These are phyloP conservation scores for Sabuloglossum arenarium DNA, from an alignment of 495 filamentous ascomycete genomes.

Conservation along the genomic window DNA sequence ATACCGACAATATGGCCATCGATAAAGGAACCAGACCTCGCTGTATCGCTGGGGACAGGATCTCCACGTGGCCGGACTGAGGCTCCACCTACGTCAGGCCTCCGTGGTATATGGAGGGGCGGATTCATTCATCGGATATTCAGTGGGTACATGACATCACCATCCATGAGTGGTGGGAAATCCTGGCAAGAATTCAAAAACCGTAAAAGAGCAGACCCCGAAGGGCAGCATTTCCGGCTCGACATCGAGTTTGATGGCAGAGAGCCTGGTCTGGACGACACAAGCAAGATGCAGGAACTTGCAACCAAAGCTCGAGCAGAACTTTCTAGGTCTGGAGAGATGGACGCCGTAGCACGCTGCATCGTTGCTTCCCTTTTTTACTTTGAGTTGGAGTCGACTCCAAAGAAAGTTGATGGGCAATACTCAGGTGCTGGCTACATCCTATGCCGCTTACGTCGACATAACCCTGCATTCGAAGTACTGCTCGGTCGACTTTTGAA, in stretches of 20 bases:
- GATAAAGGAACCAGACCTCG: slow-evolving; percentile 11
- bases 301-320: not conserved
- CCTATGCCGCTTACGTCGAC: not conserved
- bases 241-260: slow-evolving; percentile 5
- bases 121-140: slow-evolving; percentile 7
- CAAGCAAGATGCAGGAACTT: slow-evolving; percentile 6
- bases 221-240: slow-evolving; percentile 6
- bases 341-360: slow-evolving; percentile 8
- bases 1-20: slow-evolving; percentile 14
- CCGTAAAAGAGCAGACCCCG: slow-evolving; percentile 4
- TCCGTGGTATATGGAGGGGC: not conserved
- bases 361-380: slow-evolving; percentile 10
- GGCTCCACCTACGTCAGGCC: not conserved
- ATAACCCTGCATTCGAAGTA: not conserved
- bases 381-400: slow-evolving; percentile 12
- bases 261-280: slow-evolving; percentile 12
- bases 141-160: slow-evolving; percentile 9
- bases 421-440: slow-evolving; percentile 1
- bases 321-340: slow-evolving; percentile 5
- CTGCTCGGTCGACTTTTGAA: not conserved
- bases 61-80: not conserved
- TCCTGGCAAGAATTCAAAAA: slow-evolving; percentile 12
- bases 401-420: not conserved
- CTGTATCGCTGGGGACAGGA: slow-evolving; percentile 20
- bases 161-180: slow-evolving; percentile 11